Evolutionary conservation across 202 grass and related monocot species (phyloP), one percentile per base, ranked within the genome.

Genomic region (Brachypodium distachyon): DNA sequence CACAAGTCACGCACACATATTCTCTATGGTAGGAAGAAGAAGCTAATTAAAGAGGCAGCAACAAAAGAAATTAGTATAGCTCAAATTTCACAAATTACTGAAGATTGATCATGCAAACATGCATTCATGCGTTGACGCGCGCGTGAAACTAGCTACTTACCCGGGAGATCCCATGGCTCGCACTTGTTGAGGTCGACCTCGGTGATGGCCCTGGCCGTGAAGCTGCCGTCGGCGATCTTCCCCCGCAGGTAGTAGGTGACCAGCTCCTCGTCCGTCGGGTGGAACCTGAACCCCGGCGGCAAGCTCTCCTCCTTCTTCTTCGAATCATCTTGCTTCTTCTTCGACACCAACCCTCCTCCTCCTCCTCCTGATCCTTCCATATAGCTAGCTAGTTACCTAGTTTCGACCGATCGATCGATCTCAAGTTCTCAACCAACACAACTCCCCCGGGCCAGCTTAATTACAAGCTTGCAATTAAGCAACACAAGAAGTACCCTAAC

Each of bases 101-200:
- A 60, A 33, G n/a, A n/a, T 7, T 6, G 73, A 42, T 76, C 23
- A 47, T 60, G 31, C 32, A 53, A 36, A 4, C 21, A 72, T 42
- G 18, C 14, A 27, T 18, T n/a, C 19, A 67, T 42, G 44, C 50
- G 39, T 21, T 60, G 41, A 71, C 43, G 21, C 17, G 10, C 5
- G 19, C 22, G 25, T 21, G 9, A 48, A 16, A 29, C 18, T 9
- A 23, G 3, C n/a, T 7, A 51, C 3, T 87, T 67, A 97, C 93
- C 90, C 12, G 93, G 93, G 29, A 97, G 88, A 89, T 97, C 93
- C 93, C 93, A 97, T 25, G 93, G 93, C 69, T 97, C 93, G 70
- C 87, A 97, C 83, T 97, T 97, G 88, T 97, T 97, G 81, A 97
- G 90, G 73, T 97, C 93, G 28, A 93, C 93, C 76, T 97, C 93